Evolutionary conservation across 306 rosid genomes (phyloP).

Genomic region (Cotoneaster glaucophyllus): DNA sequence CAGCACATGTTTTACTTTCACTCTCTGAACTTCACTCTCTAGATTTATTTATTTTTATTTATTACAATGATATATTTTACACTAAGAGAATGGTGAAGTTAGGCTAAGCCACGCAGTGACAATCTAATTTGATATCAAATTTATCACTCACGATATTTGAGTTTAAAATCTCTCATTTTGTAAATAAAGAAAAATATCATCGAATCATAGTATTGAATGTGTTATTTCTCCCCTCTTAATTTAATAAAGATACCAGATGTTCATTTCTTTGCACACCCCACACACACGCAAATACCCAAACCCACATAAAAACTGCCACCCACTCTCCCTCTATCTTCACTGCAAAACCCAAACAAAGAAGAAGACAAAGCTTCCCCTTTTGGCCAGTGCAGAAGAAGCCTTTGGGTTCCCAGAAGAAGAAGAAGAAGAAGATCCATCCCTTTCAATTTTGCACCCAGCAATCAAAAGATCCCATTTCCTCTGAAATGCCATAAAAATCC

Average conservation of each 20-base stretch:
- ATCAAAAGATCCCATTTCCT: not conserved
- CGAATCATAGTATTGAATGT: too few species aligned
- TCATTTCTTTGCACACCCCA: constrained; percentile 6
- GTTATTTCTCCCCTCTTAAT: not conserved
- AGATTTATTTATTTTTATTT: not conserved
- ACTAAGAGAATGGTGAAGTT: fast-evolving
- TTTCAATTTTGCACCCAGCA: not conserved
- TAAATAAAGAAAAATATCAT: too few species aligned
- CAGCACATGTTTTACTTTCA: constrained; percentile 1
- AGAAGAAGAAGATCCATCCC: not conserved
- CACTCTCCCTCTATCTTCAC: constrained; percentile 3
- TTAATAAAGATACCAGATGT: constrained; percentile 22
- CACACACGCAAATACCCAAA: not conserved
- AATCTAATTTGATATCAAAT: too few species aligned
- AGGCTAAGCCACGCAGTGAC: fast-evolving
- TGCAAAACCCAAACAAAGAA: not conserved
- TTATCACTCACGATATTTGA: too few species aligned
- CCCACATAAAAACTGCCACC: constrained; percentile 28
- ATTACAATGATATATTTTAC: too few species aligned
- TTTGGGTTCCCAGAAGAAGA: constrained; percentile 19
- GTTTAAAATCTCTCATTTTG: fast-evolving
- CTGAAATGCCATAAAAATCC: not conserved
- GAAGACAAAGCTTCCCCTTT: constrained; percentile 30
- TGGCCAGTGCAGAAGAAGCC: not conserved
- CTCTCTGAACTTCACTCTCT: constrained; percentile 2